Percentiles rank a stretch among this genome's conserved stretches.
phyloP scores from a whole-genome alignment of 2,329 filamentous ascomycete species.

The Colletotrichum sp. region DNA sequence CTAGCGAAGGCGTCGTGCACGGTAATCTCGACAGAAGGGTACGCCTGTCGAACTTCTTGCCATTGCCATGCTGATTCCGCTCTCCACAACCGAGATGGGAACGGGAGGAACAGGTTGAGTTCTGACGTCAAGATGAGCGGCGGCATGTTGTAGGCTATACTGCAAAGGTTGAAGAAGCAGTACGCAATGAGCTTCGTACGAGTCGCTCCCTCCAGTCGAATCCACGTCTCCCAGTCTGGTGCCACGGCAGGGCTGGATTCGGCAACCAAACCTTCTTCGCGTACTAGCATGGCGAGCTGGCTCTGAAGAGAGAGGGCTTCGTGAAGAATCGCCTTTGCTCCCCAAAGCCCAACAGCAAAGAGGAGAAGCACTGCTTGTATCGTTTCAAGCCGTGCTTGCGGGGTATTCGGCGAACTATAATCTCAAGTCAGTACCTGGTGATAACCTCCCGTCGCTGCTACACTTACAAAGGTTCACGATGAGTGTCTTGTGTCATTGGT shows the following conservation, averaged over 20 bases:
- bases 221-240: constrained; percentile 65
- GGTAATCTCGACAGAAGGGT: constrained; percentile 54
- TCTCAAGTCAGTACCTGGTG: background rate
- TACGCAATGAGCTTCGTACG: constrained; percentile 66
- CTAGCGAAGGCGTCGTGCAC: constrained; percentile 63
- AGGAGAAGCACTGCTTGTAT: constrained; percentile 68
- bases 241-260: constrained; percentile 50
- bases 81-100: constrained; percentile 61
- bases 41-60: constrained; percentile 61
- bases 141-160: constrained; percentile 65
- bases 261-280: constrained; percentile 60
- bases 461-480: constrained; percentile 64
- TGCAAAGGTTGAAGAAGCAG: constrained; percentile 68
- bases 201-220: constrained; percentile 60
- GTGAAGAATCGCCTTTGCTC: constrained; percentile 63
- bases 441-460: background rate
- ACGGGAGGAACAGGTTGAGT: constrained; percentile 59
- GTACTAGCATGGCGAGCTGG: constrained; percentile 60
- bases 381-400: constrained; percentile 65
- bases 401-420: constrained; percentile 61
- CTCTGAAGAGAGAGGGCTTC: constrained; percentile 66
- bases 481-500: constrained; percentile 61
- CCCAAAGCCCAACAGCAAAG: constrained; percentile 66
- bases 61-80: constrained; percentile 64
- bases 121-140: constrained; percentile 64